A percentile compares a stretch with the other conserved stretches of the same genome.
phyloP scores from a whole-genome alignment of 495 filamentous ascomycete genomes.

The Podospora sp. region DNA sequence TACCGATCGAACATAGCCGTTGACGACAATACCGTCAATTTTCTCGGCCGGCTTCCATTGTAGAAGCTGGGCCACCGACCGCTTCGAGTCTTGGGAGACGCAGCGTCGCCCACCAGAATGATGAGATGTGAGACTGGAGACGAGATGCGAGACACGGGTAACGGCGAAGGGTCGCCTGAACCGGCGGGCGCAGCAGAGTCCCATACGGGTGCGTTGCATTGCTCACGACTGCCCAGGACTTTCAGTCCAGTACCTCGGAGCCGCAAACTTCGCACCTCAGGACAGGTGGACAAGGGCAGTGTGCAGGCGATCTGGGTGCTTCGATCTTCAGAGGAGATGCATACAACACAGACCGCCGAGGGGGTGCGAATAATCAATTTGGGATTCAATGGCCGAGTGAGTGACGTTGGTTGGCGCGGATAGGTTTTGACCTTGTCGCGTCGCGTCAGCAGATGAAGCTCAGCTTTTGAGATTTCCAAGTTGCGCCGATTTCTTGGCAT shows the following conservation, averaged over 20 bases:
- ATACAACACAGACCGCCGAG: not conserved
- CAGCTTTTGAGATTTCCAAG: not conserved
- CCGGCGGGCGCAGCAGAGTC: not conserved
- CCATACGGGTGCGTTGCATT: not conserved
- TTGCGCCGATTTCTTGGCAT: slow-evolving; percentile 5
- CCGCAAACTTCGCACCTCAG: not conserved
- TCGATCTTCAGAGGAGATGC: not conserved
- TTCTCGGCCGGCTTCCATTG: slow-evolving; percentile 34
- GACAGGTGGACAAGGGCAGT: not conserved
- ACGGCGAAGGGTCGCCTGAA: not conserved
- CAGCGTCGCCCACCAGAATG: slow-evolving; percentile 18
- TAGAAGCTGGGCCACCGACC: slow-evolving; percentile 35
- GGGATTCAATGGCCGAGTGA: not conserved
- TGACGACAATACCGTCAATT: slow-evolving; percentile 50
- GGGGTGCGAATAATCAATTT: not conserved
- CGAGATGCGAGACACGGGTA: slow-evolving; percentile 4
- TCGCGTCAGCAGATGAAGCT: slow-evolving; percentile 7
- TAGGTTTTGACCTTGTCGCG: slow-evolving; percentile 4
- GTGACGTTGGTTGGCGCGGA: not conserved
- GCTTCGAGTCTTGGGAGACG: slow-evolving; percentile 26
- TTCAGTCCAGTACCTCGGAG: not conserved
- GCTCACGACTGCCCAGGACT: not conserved
- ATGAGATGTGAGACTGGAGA: not conserved
- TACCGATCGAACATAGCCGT: slow-evolving; percentile 82
- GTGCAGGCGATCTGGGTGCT: not conserved